Percentiles rank a stretch among this genome's conserved stretches.
These are phyloP conservation scores for Fusarium guadeloupense DNA, from an alignment of 2,329 filamentous ascomycete genomes.

Conservation along the genomic window DNA sequence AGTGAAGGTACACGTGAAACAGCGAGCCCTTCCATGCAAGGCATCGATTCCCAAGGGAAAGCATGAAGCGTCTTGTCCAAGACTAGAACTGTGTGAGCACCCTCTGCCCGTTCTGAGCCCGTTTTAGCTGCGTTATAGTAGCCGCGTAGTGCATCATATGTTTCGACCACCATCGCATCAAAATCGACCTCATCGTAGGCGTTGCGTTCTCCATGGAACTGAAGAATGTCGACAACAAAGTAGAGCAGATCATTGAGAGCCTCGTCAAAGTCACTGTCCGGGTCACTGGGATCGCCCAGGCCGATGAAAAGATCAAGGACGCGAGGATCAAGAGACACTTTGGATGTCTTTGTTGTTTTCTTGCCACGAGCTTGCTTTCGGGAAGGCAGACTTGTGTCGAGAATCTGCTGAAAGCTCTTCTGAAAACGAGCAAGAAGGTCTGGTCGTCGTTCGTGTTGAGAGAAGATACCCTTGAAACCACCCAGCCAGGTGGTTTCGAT, in stretches of 20 bases:
- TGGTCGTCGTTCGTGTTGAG: slow-evolving; percentile 70
- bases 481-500: slow-evolving; percentile 95
- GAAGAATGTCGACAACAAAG: slow-evolving; percentile 94
- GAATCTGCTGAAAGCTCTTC: slow-evolving; percentile 77
- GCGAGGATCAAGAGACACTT: slow-evolving; percentile 62
- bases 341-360: slow-evolving; percentile 55
- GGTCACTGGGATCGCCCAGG: slow-evolving; percentile 75
- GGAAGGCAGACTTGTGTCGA: slow-evolving; percentile 88
- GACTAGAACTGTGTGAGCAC: slow-evolving; percentile 82
- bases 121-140: slow-evolving; percentile 70
- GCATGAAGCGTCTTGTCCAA: slow-evolving; percentile 90
- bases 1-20: slow-evolving; percentile 91
- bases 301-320: slow-evolving; percentile 91
- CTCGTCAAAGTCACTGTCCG: slow-evolving; percentile 82
- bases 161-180: slow-evolving; percentile 88
- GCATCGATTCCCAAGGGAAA: slow-evolving; percentile 96
- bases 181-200: slow-evolving; percentile 99
- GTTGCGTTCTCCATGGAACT: slow-evolving; percentile 95
- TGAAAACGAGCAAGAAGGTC: slow-evolving; percentile 79
- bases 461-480: slow-evolving; percentile 94
- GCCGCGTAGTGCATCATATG: slow-evolving; percentile 80
- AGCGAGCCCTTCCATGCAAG: slow-evolving; percentile 80
- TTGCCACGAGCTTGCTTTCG: slow-evolving; percentile 70
- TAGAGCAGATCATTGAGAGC: slow-evolving; percentile 91
- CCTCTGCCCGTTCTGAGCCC: slow-evolving; percentile 53